Evolutionary conservation across 2,329 filamentous ascomycete species (phyloP).

Genomic region (Byssochlamys sp.): DNA sequence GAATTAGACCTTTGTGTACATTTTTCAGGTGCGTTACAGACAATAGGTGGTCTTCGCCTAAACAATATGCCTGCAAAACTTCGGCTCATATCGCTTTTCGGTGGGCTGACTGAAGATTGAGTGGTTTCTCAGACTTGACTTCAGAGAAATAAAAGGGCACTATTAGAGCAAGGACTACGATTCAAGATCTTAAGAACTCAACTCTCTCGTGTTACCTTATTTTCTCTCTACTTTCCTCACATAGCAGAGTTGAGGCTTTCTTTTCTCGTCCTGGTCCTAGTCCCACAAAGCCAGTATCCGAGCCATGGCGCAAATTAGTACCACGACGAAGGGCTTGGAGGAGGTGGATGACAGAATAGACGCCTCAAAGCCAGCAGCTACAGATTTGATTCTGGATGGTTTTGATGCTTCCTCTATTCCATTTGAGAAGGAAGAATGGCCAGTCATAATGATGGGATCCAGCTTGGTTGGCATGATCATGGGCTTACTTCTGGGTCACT

Average conservation of each 20-base stretch:
- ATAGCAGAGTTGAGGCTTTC: neutral
- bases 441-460: neutral
- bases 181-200: neutral
- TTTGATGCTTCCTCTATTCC: neutral
- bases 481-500: neutral
- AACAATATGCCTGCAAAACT: neutral
- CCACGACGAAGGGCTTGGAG: neutral
- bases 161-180: neutral
- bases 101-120: neutral
- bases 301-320: neutral
- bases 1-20: neutral
- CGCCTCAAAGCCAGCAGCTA: neutral
- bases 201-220: neutral
- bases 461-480: neutral
- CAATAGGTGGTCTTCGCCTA: neutral
- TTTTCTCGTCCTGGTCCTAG: neutral
- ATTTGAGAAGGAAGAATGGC: neutral
- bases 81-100: neutral
- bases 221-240: neutral
- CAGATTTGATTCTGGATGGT: neutral
- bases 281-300: neutral
- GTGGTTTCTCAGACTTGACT: neutral
- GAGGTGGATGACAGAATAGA: neutral
- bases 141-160: neutral
- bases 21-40: neutral